Percentiles rank a stretch among this genome's conserved stretches.
Conservation (phyloP, 2,329 filamentous ascomycete species). For the Penicillium sp. region DNA sequence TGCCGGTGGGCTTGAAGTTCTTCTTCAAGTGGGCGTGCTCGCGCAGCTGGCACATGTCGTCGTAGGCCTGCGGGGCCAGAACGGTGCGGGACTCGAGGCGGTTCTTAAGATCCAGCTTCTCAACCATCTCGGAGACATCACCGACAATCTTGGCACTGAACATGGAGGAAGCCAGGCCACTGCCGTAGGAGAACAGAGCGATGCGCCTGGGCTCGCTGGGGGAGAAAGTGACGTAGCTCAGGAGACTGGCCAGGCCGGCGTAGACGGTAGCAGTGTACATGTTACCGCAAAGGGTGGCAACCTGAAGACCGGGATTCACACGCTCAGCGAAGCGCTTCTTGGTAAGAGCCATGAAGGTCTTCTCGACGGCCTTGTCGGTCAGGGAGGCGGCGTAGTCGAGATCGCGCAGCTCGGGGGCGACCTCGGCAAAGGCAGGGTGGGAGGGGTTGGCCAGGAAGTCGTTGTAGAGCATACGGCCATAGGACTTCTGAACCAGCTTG, state of each 20-base stretch:
- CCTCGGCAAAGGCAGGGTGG: slow-evolving; percentile 68
- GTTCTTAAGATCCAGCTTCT: slow-evolving; percentile 69
- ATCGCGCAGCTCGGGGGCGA: slow-evolving; percentile 73
- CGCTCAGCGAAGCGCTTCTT: slow-evolving; percentile 84
- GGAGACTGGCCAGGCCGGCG: slow-evolving; percentile 58
- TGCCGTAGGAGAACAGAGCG: slow-evolving; percentile 77
- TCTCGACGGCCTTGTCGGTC: slow-evolving; percentile 79
- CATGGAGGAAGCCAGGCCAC: slow-evolving; percentile 72
- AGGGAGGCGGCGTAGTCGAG: slow-evolving; percentile 79
- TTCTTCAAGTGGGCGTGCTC: slow-evolving; percentile 84
- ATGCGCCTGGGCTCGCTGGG: slow-evolving; percentile 70
- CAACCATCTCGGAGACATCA: slow-evolving; percentile 66
- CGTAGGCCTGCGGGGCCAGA: slow-evolving; percentile 72
- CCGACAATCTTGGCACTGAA: slow-evolving; percentile 68
- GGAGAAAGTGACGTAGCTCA: slow-evolving; percentile 65
- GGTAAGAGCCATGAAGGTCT: slow-evolving; percentile 79
- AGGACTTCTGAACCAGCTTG: slow-evolving; percentile 85
- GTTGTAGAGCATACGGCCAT: slow-evolving; percentile 80
- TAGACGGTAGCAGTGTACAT: slow-evolving; percentile 66
- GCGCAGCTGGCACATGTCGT: slow-evolving; percentile 77
- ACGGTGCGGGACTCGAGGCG: slow-evolving; percentile 66
- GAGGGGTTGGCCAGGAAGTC: slow-evolving; percentile 75
- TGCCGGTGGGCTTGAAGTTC: slow-evolving; percentile 70
- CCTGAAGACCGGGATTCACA: slow-evolving; percentile 71
- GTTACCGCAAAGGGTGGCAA: slow-evolving; percentile 72